Base-by-base conservation (phyloP, 345 rosid genomes). In the Jatropha curcas region DNA sequence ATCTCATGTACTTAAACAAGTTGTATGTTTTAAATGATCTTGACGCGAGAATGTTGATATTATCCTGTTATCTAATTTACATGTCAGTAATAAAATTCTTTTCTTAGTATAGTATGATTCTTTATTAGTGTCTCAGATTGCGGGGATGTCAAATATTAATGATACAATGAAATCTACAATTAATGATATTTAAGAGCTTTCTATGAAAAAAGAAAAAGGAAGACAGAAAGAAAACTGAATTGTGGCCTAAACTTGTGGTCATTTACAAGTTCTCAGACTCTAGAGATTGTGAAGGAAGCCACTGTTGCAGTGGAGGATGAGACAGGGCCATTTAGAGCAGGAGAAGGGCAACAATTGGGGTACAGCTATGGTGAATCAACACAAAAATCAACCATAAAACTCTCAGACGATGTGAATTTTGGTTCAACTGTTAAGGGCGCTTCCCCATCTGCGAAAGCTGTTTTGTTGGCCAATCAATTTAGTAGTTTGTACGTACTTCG, bases 211-310 rank as follows among this genome's bases (percentile, higher is more conserved):
- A 10, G 4, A 5, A 14, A 62, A 43, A 52, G n/a, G n/a, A n/a
- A n/a, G n/a, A n/a, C n/a, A n/a, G n/a, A n/a, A n/a, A n/a, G n/a
- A 46, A 17, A 66, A 19, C 27, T 37, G n/a, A 48, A 65, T 46
- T 55, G 51, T 28, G 56, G 63, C 53, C 71, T 74, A 77, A 71
- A 77, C 71, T 61, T 76, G 53, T 46, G 37, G 14, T 56, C 0
- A 20, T 72, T 41, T 83, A 53, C 74, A 59, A 71, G 65, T 79
- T 75, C 75, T 71, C 91, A 94, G 97, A 83, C 83, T 82, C 70
- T 19, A 73, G 92, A 92, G 87, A 82, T 90, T 77, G 84, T 92
- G 75, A 88, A 79, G 60, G 93, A 79, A 73, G 86, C 87, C 51
- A 78, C 71, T 75, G 77, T 76, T 69, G 78, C 80, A 61, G 48